A percentile compares a stretch with the other conserved stretches of the same genome.
Evolutionary conservation across 257 asterid genomes (phyloP).

Genomic region (Catharanthus roseus): DNA sequence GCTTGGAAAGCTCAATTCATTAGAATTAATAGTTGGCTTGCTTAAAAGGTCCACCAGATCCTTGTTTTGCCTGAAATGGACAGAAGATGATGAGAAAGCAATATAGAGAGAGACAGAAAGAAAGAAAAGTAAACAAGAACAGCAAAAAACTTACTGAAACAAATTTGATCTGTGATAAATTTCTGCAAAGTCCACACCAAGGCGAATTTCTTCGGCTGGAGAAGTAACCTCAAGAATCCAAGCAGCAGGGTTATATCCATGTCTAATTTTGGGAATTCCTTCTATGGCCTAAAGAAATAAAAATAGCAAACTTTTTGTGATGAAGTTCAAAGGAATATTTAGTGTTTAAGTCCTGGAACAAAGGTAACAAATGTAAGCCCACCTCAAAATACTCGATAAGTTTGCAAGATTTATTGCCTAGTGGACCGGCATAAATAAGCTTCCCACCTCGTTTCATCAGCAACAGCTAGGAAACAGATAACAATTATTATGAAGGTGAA

Average conservation of each 20-base stretch:
- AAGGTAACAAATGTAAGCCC: background rate
- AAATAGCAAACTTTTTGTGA: background rate
- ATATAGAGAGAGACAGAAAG: slow-evolving; percentile 1
- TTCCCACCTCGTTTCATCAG: slow-evolving; percentile 93
- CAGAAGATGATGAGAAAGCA: slow-evolving; percentile 13
- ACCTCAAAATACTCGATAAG: slow-evolving; percentile 88
- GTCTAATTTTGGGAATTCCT: slow-evolving; percentile 59
- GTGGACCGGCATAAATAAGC: slow-evolving; percentile 84
- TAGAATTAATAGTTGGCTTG: slow-evolving; percentile 54
- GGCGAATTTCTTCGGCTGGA: slow-evolving; percentile 58
- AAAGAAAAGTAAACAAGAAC: slow-evolving; percentile 2
- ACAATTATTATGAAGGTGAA: background rate
- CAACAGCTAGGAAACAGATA: slow-evolving; percentile 45
- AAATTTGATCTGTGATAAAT: slow-evolving; percentile 56
- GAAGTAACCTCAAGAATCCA: slow-evolving; percentile 94
- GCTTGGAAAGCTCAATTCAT: slow-evolving; percentile 62
- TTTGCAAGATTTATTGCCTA: slow-evolving; percentile 71
- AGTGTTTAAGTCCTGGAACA: background rate
- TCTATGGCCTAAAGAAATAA: slow-evolving; percentile 45
- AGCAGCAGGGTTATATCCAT: slow-evolving; percentile 87
- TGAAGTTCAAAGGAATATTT: background rate
- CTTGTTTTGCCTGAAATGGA: slow-evolving; percentile 49
- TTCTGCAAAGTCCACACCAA: slow-evolving; percentile 85
- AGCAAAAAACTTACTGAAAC: slow-evolving; percentile 48
- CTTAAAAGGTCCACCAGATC: slow-evolving; percentile 65